Evolutionary conservation across 208 protist genomes (phyloP).

Genomic region (Acanthamoeba culbertsoni): DNA sequence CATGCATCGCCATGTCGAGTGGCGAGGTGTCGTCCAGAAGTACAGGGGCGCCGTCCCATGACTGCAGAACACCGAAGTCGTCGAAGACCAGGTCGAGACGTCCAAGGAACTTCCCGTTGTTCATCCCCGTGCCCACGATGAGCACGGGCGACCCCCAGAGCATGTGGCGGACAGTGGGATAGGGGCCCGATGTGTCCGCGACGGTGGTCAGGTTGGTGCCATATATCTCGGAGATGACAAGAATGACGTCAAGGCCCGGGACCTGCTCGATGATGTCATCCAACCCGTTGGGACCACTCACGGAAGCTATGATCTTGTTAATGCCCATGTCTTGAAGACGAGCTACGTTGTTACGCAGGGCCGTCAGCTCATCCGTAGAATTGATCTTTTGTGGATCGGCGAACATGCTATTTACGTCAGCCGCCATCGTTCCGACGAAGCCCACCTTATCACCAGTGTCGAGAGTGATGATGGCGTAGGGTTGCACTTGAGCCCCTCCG

Average conservation of each 20-base stretch:
- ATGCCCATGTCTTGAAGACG: neutral
- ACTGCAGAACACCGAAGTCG: neutral
- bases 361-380: neutral
- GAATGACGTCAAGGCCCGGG: slow-evolving; percentile 42
- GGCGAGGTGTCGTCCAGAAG: neutral
- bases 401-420: neutral
- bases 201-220: neutral
- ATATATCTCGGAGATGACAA: neutral
- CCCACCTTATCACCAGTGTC: neutral
- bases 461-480: neutral
- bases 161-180: neutral
- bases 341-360: neutral
- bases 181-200: neutral
- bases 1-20: neutral
- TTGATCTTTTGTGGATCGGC: neutral
- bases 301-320: slow-evolving; percentile 28
- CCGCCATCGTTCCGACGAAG: neutral
- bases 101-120: neutral
- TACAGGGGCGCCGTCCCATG: neutral
- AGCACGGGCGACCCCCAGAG: slow-evolving; percentile 22
- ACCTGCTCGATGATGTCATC: neutral
- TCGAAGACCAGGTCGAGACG: neutral
- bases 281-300: neutral
- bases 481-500: neutral
- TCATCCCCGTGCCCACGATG: neutral